Conservation (phyloP, 805 yeast species). For the Dipodascopsis uninucleata region DNA sequence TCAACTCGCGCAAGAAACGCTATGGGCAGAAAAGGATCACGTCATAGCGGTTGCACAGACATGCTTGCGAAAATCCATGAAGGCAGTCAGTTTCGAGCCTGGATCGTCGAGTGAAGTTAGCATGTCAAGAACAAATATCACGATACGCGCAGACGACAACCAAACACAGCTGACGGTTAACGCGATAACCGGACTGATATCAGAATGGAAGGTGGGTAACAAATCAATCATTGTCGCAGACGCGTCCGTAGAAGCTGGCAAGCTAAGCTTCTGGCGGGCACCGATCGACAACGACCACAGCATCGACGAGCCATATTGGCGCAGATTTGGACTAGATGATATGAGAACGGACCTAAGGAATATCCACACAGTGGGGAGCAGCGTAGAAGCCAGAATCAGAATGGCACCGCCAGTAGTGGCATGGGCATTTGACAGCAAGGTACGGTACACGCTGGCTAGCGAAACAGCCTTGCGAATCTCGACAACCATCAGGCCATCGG, state of each 20-base stretch:
- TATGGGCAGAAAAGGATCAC: conserved; percentile 30
- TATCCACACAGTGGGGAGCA: too few species aligned
- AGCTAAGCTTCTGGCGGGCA: conserved; percentile 36
- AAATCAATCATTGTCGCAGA: conserved; percentile 6
- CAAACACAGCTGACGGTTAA: neutral
- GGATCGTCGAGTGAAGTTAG: too few species aligned
- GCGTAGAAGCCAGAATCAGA: conserved; percentile 26
- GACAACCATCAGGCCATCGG: conserved; percentile 11
- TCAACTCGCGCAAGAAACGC: conserved; percentile 7
- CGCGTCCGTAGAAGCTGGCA: too few species aligned
- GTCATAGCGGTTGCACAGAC: conserved; percentile 36
- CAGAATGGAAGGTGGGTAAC: conserved; percentile 17
- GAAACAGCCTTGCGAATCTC: conserved; percentile 1
- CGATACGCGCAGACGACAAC: too few species aligned
- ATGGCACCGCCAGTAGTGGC: conserved; percentile 32
- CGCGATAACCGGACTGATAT: neutral
- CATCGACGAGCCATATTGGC: conserved; percentile 34
- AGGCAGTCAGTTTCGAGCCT: too few species aligned
- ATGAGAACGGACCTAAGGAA: too few species aligned
- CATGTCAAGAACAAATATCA: too few species aligned
- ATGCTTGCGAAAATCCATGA: too few species aligned
- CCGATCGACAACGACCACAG: conserved; percentile 36
- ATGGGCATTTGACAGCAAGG: conserved; percentile 32
- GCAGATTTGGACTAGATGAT: conserved; percentile 31
- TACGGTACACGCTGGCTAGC: conserved; percentile 15